phyloP scores from a whole-genome alignment of 2,329 filamentous ascomycete species.

The Aspergillus amoenus region DNA sequence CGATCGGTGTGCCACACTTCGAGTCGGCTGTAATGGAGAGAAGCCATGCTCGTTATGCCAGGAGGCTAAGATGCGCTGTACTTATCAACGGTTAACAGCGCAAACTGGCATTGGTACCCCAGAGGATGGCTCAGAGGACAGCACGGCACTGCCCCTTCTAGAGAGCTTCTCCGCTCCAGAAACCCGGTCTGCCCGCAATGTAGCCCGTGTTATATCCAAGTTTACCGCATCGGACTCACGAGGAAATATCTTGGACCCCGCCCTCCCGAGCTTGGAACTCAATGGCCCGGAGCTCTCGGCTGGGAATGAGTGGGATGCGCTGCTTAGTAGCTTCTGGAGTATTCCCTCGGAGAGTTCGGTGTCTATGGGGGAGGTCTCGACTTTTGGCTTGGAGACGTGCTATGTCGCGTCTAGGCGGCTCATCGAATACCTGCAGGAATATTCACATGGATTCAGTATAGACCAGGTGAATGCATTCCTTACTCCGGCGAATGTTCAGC shows the following conservation, averaged over 20 bases:
- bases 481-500: not conserved
- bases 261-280: not conserved
- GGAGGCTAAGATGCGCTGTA: not conserved
- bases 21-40: not conserved
- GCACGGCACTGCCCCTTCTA: not conserved
- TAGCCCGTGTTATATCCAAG: not conserved
- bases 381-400: not conserved
- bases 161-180: not conserved
- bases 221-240: not conserved
- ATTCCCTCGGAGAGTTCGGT: not conserved
- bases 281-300: not conserved
- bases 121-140: no score
- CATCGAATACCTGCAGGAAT: not conserved
- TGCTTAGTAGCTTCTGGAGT: not conserved
- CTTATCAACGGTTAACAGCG: not conserved
- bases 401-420: no score
- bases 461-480: not conserved
- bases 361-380: not conserved
- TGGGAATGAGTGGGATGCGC: not conserved
- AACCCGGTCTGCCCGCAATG: not conserved
- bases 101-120: no score
- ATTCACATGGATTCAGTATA: not conserved
- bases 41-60: not conserved
- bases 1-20: not conserved
- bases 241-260: not conserved